These are phyloP conservation scores for Rutstroemia sp. DNA, from an alignment of 2,329 filamentous ascomycete genomes.

Conservation along the genomic window DNA sequence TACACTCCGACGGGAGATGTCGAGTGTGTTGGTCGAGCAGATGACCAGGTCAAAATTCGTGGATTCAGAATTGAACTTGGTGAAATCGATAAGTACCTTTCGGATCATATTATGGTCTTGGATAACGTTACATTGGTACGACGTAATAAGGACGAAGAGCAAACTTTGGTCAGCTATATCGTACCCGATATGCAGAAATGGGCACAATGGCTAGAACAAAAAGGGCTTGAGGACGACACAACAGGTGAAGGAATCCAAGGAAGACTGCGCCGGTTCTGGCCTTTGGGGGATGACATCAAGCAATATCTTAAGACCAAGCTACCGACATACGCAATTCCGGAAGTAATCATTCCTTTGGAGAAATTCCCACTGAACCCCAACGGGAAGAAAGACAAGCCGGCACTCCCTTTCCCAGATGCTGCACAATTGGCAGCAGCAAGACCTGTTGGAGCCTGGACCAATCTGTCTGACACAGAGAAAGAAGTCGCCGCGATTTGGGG, in stretches of 20 bases:
- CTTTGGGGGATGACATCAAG: conserved; percentile 44
- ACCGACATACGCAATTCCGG: conserved; percentile 68
- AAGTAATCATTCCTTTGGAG: conserved; percentile 63
- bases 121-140: conserved; percentile 83
- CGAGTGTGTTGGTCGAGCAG: conserved; percentile 71
- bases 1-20: conserved; percentile 64
- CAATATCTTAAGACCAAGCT: conserved; percentile 66
- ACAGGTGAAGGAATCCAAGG: conserved; percentile 34
- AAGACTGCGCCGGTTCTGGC: conserved; percentile 32
- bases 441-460: conserved; percentile 37
- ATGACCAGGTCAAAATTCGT: conserved; percentile 91
- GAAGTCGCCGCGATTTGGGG: conserved; percentile 68
- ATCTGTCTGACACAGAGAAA: conserved; percentile 51
- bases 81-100: conserved; percentile 83
- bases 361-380: conserved; percentile 78
- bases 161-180: conserved; percentile 80
- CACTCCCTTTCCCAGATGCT: conserved; percentile 73
- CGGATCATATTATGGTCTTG: conserved; percentile 64
- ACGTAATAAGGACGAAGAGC: conserved; percentile 78
- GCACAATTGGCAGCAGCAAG: conserved; percentile 53
- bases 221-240: conserved; percentile 44
- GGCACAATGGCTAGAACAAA: conserved; percentile 55
- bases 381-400: conserved; percentile 74
- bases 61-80: conserved; percentile 92
- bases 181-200: conserved; percentile 75